phyloP scores from a whole-genome alignment of 148 eudicot genomes.

The Hydrangea macrophylla region DNA sequence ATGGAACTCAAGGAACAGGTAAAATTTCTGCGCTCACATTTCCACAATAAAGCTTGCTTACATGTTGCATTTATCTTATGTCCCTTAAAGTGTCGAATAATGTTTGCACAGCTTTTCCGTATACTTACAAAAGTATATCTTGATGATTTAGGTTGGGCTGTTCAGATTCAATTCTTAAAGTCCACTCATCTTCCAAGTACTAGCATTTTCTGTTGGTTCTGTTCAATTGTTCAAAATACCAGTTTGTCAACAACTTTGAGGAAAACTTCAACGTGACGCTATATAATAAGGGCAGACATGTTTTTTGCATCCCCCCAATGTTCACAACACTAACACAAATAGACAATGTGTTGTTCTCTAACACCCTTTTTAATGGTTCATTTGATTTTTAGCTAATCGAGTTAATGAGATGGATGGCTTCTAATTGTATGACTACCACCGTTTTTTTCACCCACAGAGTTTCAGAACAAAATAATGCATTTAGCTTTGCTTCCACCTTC shows the following conservation, averaged over 20 bases:
- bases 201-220: not conserved
- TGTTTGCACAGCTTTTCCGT: not conserved
- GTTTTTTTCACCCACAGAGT: not conserved
- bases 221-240: not conserved
- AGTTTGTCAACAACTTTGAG: slow-evolving; percentile 1
- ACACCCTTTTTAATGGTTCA: no score
- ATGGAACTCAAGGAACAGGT: slow-evolving; percentile 77
- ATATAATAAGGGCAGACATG: not conserved
- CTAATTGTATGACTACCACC: not conserved
- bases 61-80: not conserved
- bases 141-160: not conserved
- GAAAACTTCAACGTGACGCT: slow-evolving; percentile 1
- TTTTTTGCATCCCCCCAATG: no score
- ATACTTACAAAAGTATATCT: not conserved
- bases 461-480: not conserved
- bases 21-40: not conserved
- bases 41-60: not conserved
- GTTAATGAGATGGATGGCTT: no score
- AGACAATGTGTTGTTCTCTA: no score
- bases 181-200: not conserved
- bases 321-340: no score
- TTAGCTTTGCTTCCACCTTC: not conserved
- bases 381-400: no score
- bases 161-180: not conserved
- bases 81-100: no score